Conservation (phyloP, 768 basidiomycete species). For the Leccinum aurantiacum region DNA sequence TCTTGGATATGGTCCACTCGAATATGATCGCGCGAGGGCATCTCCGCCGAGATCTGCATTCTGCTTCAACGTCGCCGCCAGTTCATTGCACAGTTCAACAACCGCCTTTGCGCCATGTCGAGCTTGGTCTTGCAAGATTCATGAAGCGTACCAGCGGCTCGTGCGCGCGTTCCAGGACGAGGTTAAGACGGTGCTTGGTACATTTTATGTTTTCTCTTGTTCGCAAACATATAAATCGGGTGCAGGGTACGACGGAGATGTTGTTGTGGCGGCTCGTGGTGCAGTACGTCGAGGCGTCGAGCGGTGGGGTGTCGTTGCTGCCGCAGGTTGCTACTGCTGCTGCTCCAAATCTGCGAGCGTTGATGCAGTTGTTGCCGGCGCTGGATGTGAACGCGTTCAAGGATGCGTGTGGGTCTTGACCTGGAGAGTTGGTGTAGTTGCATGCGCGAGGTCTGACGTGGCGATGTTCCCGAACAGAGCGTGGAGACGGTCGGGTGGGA, state of each 20-base stretch:
- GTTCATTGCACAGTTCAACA: slow-evolving; percentile 61
- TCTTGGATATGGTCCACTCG: slow-evolving; percentile 70
- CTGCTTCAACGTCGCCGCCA: slow-evolving; percentile 55
- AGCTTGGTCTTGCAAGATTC: slow-evolving; percentile 53
- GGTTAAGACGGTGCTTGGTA: slow-evolving; percentile 58
- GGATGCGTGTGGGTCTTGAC: slow-evolving; percentile 55
- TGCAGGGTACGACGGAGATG: slow-evolving; percentile 70
- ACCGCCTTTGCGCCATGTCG: slow-evolving; percentile 1
- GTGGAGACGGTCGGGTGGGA: slow-evolving; percentile 47
- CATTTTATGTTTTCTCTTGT: neutral
- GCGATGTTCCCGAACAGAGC: slow-evolving; percentile 31
- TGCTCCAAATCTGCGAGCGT: slow-evolving; percentile 39
- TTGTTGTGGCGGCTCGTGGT: slow-evolving; percentile 79
- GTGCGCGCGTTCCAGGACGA: slow-evolving; percentile 39
- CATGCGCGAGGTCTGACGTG: neutral
- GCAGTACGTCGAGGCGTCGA: slow-evolving; percentile 49
- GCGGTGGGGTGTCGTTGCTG: slow-evolving; percentile 15
- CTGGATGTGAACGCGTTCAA: slow-evolving; percentile 60
- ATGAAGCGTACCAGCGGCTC: slow-evolving; percentile 56
- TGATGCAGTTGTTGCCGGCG: slow-evolving; percentile 56
- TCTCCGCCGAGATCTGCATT: slow-evolving; percentile 47
- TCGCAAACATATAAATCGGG: neutral
- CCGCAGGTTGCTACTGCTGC: neutral
- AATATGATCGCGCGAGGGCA: slow-evolving; percentile 70
- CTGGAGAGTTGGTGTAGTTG: slow-evolving; percentile 35